Base-by-base conservation (phyloP, 768 basidiomycete genomes). In the Xanthoconium purpureum region DNA sequence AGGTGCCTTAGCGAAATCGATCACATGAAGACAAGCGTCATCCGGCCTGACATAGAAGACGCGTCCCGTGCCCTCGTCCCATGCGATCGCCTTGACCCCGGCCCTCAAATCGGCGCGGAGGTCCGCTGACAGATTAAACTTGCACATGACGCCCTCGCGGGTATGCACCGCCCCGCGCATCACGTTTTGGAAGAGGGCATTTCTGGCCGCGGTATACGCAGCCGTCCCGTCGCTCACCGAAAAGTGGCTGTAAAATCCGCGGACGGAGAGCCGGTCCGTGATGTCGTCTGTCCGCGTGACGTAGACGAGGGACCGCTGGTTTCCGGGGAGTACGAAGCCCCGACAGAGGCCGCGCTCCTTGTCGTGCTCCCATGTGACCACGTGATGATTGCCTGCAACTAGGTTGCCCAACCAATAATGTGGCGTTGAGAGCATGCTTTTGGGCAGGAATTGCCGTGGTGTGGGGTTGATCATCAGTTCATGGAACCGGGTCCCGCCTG, bases 41-140 rank as follows among this genome's bases (percentile, higher is more conserved):
- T 75, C 62, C 13, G 74, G 74, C 33, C 75, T 71, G 44, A 80
- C 79, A 8, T 86, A 69, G 60, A 81, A 80, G 14, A 87, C 74
- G 38, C 85, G 75, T 5, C 85, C 86, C 13, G 80, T 82, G 24
- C 77, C 73, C 66, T 88, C 86, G 57, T 89, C 87, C 83, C 84
- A 89, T 8, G 81, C 74, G 35, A 87, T 77, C 17, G 81, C 75
- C n/a, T 70, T 68, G 36, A 84, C 65, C 10, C 77, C 80, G 5
- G 62, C 42, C 51, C 61, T 35, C 47, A 63, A 39, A 12, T 66
- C 62, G 3, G 46, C 33, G 2, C 63, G 55, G 6, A 71, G 51
- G 46, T 70, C 62, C 2, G 50, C 20, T 2, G 55, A 30, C 43
- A 66, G 14, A 33, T 52, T 51, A 30, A 71, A 70, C 39, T 62